Evolutionary conservation across 2,329 filamentous ascomycete species (phyloP).

Genomic region (Diatrype stigma): DNA sequence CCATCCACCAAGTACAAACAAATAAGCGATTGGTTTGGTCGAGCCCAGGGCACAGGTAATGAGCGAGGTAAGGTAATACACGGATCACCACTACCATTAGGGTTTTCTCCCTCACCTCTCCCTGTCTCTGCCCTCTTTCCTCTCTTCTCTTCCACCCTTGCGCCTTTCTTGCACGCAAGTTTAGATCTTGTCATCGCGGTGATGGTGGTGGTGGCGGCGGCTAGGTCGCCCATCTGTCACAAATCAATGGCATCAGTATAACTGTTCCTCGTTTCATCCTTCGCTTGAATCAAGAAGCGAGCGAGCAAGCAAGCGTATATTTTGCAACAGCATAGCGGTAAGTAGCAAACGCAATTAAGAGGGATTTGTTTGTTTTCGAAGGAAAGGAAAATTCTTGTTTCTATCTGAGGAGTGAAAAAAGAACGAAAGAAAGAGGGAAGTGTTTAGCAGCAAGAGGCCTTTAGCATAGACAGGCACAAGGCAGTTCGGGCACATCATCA

Average conservation of each 20-base stretch:
- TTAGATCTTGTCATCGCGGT: slow-evolving; percentile 8
- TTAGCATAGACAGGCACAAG: slow-evolving; percentile 9
- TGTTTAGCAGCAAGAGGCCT: not conserved
- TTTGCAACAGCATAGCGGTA: slow-evolving; percentile 15
- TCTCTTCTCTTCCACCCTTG: too few relatives aligned
- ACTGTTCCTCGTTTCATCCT: slow-evolving; percentile 12
- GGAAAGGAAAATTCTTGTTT: slow-evolving; percentile 12
- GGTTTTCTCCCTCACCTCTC: too few relatives aligned
- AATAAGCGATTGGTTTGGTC: not conserved
- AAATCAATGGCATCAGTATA: slow-evolving; percentile 35
- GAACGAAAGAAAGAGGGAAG: not conserved
- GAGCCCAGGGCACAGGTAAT: not conserved
- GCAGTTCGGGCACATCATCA: slow-evolving; percentile 10
- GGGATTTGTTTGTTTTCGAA: slow-evolving; percentile 4
- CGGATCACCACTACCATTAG: not conserved
- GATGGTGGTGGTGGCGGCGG: slow-evolving; percentile 27
- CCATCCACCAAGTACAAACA: not conserved
- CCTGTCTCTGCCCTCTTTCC: too few relatives aligned
- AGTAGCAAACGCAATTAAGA: slow-evolving; percentile 11
- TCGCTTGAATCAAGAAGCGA: slow-evolving; percentile 6
- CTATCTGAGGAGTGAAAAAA: slow-evolving; percentile 16
- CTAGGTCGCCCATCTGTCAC: slow-evolving; percentile 38
- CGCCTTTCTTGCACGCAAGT: not conserved
- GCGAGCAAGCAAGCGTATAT: slow-evolving; percentile 8
- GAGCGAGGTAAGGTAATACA: not conserved